A percentile compares a stretch with the other conserved stretches of the same genome.
phyloP scores from a whole-genome alignment of 768 basidiomycete genomes.

The Rhodotorula toruloides region DNA sequence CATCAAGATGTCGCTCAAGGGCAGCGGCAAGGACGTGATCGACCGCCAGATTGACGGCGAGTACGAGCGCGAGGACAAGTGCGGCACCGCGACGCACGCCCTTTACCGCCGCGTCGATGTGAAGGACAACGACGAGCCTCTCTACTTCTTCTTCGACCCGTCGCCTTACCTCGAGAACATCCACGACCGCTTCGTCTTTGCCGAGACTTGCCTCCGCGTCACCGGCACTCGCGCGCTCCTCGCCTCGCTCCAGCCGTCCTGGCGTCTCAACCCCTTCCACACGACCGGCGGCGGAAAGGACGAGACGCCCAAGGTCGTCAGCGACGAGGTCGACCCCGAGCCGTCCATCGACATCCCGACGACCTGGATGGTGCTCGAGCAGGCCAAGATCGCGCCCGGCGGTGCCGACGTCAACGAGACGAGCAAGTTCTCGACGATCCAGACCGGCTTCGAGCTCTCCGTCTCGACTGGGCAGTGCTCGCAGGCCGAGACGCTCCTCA shows the following conservation, averaged over 20 bases:
- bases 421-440: conserved; percentile 65
- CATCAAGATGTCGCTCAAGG: conserved; percentile 58
- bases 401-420: conserved; percentile 17
- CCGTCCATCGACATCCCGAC: conserved; percentile 52
- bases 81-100: conserved; percentile 79
- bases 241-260: conserved; percentile 65
- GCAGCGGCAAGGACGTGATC: conserved; percentile 46
- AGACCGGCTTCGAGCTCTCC: conserved; percentile 53
- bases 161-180: conserved; percentile 67
- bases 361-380: conserved; percentile 14
- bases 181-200: conserved; percentile 79
- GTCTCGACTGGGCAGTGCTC: conserved; percentile 62
- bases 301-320: conserved; percentile 43
- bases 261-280: conserved; percentile 54
- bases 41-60: conserved; percentile 77
- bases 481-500: conserved; percentile 70
- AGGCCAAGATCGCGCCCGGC: conserved; percentile 36
- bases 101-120: conserved; percentile 65
- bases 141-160: conserved; percentile 74
- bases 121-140: conserved; percentile 49
- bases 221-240: conserved; percentile 75
- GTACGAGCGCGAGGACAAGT: conserved; percentile 74
- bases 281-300: neutral
- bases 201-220: conserved; percentile 66
- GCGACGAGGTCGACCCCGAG: conserved; percentile 55